phyloP scores from a whole-genome alignment of 1,139 yeast species.

The Insectozyma bohioensis region DNA sequence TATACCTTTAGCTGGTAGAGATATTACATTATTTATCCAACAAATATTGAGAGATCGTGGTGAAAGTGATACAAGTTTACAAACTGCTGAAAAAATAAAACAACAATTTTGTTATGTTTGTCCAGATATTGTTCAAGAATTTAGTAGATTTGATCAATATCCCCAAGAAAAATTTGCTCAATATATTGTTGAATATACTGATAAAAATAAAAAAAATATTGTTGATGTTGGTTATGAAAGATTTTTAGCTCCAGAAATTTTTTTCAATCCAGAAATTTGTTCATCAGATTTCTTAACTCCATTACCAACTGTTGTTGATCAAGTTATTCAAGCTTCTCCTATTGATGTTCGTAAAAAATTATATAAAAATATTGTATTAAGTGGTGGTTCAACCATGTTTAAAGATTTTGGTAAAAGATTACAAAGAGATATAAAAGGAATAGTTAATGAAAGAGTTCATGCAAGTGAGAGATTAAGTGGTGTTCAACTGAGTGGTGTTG shows the following conservation, averaged over 20 bases:
- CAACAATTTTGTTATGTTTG: constrained; percentile 97
- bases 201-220: constrained; percentile 59
- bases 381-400: constrained; percentile 99
- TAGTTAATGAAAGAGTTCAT: constrained; percentile 87
- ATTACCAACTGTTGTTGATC: constrained; percentile 90
- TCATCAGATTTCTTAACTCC: constrained; percentile 95
- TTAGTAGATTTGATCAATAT: constrained; percentile 89
- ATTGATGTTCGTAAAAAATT: constrained; percentile 97
- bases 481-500: constrained; percentile 90
- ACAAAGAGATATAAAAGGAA: constrained; percentile 86
- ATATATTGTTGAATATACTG: constrained; percentile 79
- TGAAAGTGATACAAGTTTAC: constrained; percentile 88
- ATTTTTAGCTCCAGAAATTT: constrained; percentile 96
- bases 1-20: constrained; percentile 98
- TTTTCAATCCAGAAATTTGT: constrained; percentile 96
- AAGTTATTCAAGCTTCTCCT: constrained; percentile 92
- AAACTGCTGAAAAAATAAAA: constrained; percentile 94
- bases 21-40: constrained; percentile 91
- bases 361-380: constrained; percentile 89
- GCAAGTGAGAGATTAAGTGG: constrained; percentile 77
- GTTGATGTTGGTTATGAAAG: constrained; percentile 98
- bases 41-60: constrained; percentile 94
- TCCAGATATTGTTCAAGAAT: constrained; percentile 96
- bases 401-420: constrained; percentile 96
- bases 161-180: constrained; percentile 89